A percentile compares a stretch with the other conserved stretches of the same genome.
Evolutionary conservation across 1,284 basidiomycete species (phyloP).

Genomic region (Ceratobasidium sp.): DNA sequence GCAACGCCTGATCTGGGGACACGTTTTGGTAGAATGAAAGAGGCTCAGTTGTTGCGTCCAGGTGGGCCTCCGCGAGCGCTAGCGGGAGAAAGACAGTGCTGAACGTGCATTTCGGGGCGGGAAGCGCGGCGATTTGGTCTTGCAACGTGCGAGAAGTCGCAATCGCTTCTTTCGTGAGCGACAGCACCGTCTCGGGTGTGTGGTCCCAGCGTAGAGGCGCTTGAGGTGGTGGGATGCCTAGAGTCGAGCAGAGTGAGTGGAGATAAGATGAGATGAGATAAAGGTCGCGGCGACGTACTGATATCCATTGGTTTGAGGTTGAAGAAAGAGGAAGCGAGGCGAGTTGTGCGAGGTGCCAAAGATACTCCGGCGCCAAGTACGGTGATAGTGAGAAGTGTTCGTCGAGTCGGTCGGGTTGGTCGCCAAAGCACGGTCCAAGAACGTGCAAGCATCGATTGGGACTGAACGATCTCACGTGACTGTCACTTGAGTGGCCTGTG

Average conservation of each 20-base stretch:
- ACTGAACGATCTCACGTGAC: conserved; percentile 14
- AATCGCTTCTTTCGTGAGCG: conserved; percentile 72
- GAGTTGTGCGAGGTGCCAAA: conserved; percentile 24
- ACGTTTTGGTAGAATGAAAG: conserved; percentile 85
- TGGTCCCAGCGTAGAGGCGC: conserved; percentile 77
- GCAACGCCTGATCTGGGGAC: conserved; percentile 74
- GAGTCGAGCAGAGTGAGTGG: not conserved
- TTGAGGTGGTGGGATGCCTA: conserved; percentile 68
- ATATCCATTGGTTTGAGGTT: conserved; percentile 23
- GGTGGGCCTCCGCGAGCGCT: conserved; percentile 68
- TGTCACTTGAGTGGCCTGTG: not conserved
- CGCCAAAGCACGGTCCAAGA: conserved; percentile 32
- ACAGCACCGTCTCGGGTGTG: conserved; percentile 70
- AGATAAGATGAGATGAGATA: not conserved
- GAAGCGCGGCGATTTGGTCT: conserved; percentile 74
- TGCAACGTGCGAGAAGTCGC: conserved; percentile 67
- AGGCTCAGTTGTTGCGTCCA: conserved; percentile 69
- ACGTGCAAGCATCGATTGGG: conserved; percentile 32
- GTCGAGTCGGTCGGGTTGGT: conserved; percentile 6
- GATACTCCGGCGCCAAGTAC: conserved; percentile 19
- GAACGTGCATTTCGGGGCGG: conserved; percentile 66
- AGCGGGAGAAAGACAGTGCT: conserved; percentile 64
- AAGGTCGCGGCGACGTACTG: not conserved
- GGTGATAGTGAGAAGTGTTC: conserved; percentile 20
- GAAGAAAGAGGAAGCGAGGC: conserved; percentile 21